Evolutionary conservation across 805 yeast species (phyloP), one percentile per base, ranked within the genome.

Genomic region (Suhomyces sp.): DNA sequence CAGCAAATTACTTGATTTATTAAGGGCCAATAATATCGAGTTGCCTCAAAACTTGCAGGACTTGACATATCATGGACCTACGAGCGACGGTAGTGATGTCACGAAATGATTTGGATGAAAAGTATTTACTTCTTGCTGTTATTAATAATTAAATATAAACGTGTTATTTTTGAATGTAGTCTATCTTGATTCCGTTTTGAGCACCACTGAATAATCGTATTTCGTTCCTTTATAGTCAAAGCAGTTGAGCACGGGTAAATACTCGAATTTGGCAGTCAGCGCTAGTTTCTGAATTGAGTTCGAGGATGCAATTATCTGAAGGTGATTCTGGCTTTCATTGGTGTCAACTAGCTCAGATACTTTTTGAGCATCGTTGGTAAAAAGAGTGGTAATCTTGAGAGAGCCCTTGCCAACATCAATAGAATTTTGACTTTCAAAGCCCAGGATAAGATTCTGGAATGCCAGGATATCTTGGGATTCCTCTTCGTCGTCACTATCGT

Each of bases 21-120:
- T 86, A 36, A 64, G 66, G 35, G 64, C 62, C 48, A 71, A 67
- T 47, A 83, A 78, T 1, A 68, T 75, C 8, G 71, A 64, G 6
- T 17, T 33, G 36, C 36, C 36, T 12, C 36, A 13, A 33, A 33
- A 33, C 36, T 60, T 80, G 0, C 83, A 69, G 6, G 79, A 76
- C 35, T 61, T 70, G 56, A 58, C 53, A 15, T 65, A 63, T 53
- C 58, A 54, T 41, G 70, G 70, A 1, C 70, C 70, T 4, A 48
- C 56, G 13, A 57, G 56, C 45, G 59, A 57, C 33, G 60, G 60
- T 2, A 24, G 69, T 13, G 60, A 57, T 31, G 55, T 57, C 5
- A 53, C 60, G 23, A 57, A 55, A 45, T 57, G 45, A 47, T 29
- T 17, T 17, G 42, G 17, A 38, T 19, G 24, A 38, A 26, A 23